Evolutionary conservation across 306 rosid genomes (phyloP).

Genomic region (Lathyrus oleraceus): DNA sequence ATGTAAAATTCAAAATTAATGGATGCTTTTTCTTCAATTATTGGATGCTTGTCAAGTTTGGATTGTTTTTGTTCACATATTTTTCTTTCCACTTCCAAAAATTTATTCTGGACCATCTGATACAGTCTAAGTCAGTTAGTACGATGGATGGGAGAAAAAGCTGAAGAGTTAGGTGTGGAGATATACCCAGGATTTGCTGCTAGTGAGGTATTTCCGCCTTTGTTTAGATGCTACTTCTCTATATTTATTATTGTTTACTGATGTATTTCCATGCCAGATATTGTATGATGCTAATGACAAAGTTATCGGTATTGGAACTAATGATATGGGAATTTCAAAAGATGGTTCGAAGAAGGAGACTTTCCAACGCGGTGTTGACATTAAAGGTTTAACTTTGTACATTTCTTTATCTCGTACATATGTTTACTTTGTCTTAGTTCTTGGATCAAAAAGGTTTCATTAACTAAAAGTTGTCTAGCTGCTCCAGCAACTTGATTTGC

Average conservation of each 20-base stretch:
- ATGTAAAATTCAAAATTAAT: constrained; percentile 1
- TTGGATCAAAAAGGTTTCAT: constrained; percentile 6
- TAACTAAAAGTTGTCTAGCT: constrained; percentile 22
- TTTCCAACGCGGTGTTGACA: constrained; percentile 79
- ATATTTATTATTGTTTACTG: constrained; percentile 22
- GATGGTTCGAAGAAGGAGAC: constrained; percentile 89
- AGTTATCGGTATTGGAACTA: constrained; percentile 86
- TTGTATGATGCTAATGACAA: constrained; percentile 63
- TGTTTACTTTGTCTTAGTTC: constrained; percentile 10
- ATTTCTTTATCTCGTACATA: constrained; percentile 29
- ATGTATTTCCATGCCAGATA: constrained; percentile 53
- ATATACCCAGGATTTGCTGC: constrained; percentile 97
- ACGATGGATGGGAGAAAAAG: constrained; percentile 95
- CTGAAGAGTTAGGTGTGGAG: constrained; percentile 95
- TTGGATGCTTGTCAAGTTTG: constrained; percentile 12
- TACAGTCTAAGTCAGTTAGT: constrained; percentile 88
- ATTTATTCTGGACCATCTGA: constrained; percentile 36
- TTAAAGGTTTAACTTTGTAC: constrained; percentile 67
- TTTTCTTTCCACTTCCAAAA: neutral
- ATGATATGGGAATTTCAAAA: constrained; percentile 92
- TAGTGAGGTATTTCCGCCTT: constrained; percentile 67
- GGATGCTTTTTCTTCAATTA: too few relatives aligned
- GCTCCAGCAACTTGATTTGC: constrained; percentile 32
- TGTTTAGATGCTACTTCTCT: constrained; percentile 28
- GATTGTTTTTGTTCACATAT: neutral